These are phyloP conservation scores for Neurospora sp. DNA, from an alignment of 495 filamentous ascomycete species.

Conservation along the genomic window DNA sequence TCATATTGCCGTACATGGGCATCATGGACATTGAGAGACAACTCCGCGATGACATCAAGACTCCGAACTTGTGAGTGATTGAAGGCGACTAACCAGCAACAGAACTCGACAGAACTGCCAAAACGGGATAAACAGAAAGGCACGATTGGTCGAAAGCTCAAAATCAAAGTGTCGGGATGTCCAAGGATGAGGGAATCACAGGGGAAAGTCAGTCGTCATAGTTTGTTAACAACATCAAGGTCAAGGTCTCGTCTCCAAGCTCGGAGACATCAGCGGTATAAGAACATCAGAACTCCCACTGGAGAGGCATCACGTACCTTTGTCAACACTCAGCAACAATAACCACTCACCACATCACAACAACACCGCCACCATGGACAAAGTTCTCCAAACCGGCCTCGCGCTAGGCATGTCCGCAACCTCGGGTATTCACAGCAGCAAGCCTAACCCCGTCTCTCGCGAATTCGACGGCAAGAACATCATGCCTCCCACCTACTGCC, in stretches of 20 bases:
- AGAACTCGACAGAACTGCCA: not conserved
- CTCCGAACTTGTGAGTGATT: not conserved
- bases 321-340: not conserved
- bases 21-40: not conserved
- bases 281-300: not conserved
- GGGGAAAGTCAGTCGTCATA: not conserved
- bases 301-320: not conserved
- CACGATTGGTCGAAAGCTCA: not conserved
- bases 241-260: not conserved
- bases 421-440: slow-evolving; percentile 23
- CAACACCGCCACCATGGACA: not conserved
- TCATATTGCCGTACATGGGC: not conserved
- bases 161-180: not conserved
- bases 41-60: not conserved
- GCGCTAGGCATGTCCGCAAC: slow-evolving; percentile 27
- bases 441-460: slow-evolving; percentile 16
- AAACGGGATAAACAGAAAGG: not conserved
- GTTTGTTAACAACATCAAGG: not conserved
- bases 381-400: slow-evolving; percentile 27
- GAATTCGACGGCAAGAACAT: slow-evolving; percentile 5
- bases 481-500: not conserved
- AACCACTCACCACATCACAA: not conserved
- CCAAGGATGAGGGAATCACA: not conserved
- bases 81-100: not conserved
- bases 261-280: not conserved